These are phyloP conservation scores for Stemphylium beticola DNA, from an alignment of 2,329 filamentous ascomycete genomes.

Conservation along the genomic window DNA sequence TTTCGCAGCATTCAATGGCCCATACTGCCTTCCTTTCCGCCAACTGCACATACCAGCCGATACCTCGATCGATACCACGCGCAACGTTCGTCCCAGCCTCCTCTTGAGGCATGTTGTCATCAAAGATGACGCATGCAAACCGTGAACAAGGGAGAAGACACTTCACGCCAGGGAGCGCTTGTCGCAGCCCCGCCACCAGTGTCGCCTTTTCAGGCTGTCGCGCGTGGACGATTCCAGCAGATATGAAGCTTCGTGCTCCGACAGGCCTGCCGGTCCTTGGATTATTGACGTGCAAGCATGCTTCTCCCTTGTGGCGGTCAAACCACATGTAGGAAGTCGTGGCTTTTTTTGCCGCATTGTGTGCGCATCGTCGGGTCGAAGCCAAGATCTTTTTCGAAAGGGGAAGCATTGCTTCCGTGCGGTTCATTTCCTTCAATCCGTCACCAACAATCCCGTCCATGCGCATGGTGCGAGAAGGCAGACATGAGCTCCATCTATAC, in stretches of 20 bases:
- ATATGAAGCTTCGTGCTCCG: constrained; percentile 27
- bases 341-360: constrained; percentile 13
- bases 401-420: not conserved
- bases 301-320: constrained; percentile 17
- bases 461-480: constrained; percentile 14
- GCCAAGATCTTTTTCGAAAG: not conserved
- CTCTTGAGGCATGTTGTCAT: constrained; percentile 5
- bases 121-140: constrained; percentile 13
- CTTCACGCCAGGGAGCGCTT: constrained; percentile 27
- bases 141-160: constrained; percentile 17
- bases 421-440: constrained; percentile 6
- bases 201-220: constrained; percentile 31
- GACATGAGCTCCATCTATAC: constrained; percentile 13
- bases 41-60: not conserved
- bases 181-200: constrained; percentile 31
- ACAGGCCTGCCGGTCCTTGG: constrained; percentile 37
- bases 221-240: constrained; percentile 38
- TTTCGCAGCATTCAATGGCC: not conserved
- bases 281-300: constrained; percentile 29
- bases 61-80: constrained; percentile 5
- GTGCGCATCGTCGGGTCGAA: not conserved
- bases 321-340: constrained; percentile 23
- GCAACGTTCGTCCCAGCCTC: not conserved
- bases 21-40: not conserved
- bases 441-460: constrained; percentile 6